Conservation (phyloP, 2,329 filamentous ascomycete genomes). For the Juglanconis sp. region DNA sequence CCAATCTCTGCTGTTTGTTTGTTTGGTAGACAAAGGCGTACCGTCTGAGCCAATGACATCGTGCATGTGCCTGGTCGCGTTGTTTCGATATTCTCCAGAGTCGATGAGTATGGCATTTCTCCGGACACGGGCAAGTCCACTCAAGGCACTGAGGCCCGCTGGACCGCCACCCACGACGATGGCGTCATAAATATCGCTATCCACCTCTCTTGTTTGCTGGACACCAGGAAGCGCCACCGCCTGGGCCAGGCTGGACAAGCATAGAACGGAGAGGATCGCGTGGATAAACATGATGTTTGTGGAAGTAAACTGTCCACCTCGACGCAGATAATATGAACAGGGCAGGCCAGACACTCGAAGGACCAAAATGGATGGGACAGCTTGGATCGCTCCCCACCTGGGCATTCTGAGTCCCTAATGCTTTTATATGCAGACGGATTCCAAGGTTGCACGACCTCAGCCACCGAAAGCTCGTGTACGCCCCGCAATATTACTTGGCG, state of each 20-base stretch:
- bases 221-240: neutral
- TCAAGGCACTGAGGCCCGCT: slow-evolving; percentile 50
- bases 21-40: slow-evolving; percentile 24
- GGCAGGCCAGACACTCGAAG: too few relatives aligned
- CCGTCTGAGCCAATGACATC: slow-evolving; percentile 60
- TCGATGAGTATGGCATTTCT: slow-evolving; percentile 55
- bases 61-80: slow-evolving; percentile 55
- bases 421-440: too few relatives aligned
- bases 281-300: neutral
- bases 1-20: too few relatives aligned
- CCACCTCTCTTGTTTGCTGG: neutral
- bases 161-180: slow-evolving; percentile 58
- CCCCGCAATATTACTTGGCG: too few relatives aligned
- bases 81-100: slow-evolving; percentile 57
- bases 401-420: too few relatives aligned
- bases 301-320: too few relatives aligned
- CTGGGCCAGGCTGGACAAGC: neutral
- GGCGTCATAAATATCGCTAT: slow-evolving; percentile 42
- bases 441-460: too few relatives aligned
- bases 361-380: too few relatives aligned
- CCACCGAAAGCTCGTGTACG: too few relatives aligned
- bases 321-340: too few relatives aligned
- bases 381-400: too few relatives aligned
- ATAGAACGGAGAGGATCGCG: neutral
- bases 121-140: slow-evolving; percentile 56